A percentile compares a stretch with the other conserved stretches of the same genome.
Conservation (phyloP, 768 basidiomycete species). For the Lentinula guzmanii region DNA sequence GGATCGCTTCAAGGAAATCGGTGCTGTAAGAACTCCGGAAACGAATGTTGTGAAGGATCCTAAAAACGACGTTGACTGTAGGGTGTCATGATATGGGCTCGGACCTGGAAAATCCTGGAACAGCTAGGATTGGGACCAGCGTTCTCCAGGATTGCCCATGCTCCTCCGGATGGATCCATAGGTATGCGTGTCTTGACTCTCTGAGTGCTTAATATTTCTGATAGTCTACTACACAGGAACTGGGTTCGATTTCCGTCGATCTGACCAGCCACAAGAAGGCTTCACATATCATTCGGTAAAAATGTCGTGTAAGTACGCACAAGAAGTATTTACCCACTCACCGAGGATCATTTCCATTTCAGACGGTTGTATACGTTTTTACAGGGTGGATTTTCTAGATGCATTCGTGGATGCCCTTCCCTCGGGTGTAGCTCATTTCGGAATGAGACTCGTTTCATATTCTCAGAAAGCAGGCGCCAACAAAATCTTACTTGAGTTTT, state of each 20-base stretch:
- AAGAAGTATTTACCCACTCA: not conserved
- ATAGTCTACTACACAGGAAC: conserved; percentile 20
- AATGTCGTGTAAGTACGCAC: conserved; percentile 29
- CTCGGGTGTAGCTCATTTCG: conserved; percentile 28
- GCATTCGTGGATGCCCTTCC: conserved; percentile 30
- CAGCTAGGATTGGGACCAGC: conserved; percentile 30
- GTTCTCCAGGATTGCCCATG: conserved; percentile 27
- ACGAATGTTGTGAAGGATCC: conserved; percentile 4
- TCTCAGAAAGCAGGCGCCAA: conserved; percentile 6
- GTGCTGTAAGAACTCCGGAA: conserved; percentile 28
- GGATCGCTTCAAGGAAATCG: conserved; percentile 40
- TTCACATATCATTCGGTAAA: conserved; percentile 31
- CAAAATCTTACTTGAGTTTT: conserved; percentile 22
- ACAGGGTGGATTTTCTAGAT: conserved; percentile 43
- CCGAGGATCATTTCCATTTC: not conserved
- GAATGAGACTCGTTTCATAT: conserved; percentile 26
- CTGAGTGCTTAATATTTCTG: not conserved
- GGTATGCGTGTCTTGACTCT: conserved; percentile 11
- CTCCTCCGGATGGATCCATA: conserved; percentile 24
- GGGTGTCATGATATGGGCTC: conserved; percentile 40
- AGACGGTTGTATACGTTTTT: conserved; percentile 39
- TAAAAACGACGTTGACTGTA: conserved; percentile 21
- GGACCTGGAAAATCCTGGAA: conserved; percentile 39
- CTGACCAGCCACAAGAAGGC: conserved; percentile 32
- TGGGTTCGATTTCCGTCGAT: conserved; percentile 41